A percentile compares a stretch with the other conserved stretches of the same genome.
These are phyloP conservation scores for Aspergillus versicolor DNA, from an alignment of 2,329 filamentous ascomycete species.

Conservation along the genomic window DNA sequence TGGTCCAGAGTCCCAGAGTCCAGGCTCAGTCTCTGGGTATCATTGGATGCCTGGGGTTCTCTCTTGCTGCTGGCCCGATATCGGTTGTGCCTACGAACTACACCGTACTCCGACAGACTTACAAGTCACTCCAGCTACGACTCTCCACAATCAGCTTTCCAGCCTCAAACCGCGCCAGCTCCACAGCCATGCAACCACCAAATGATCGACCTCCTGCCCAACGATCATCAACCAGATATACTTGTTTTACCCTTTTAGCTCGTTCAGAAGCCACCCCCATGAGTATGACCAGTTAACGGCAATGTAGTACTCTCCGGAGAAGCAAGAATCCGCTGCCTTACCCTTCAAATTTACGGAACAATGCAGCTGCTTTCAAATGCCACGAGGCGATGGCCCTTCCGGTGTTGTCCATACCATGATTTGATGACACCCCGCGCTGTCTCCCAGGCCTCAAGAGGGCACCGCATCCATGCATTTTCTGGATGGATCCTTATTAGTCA, in stretches of 20 bases:
- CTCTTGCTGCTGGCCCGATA: background rate
- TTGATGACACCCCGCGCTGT: background rate
- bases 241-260: background rate
- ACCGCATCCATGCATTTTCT: constrained; percentile 10
- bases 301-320: too few species aligned
- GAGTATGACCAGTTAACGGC: too few species aligned
- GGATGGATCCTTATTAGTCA: background rate
- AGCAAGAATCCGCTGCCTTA: too few species aligned
- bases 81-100: background rate
- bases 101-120: background rate
- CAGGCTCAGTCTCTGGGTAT: background rate
- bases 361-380: too few species aligned
- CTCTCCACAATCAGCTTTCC: too few species aligned
- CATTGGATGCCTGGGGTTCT: background rate
- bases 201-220: background rate
- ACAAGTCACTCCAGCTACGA: background rate
- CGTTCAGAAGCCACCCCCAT: background rate
- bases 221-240: constrained; percentile 1
- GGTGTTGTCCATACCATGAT: background rate
- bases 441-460: background rate
- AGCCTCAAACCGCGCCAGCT: too few species aligned
- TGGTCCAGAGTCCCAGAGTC: too few species aligned
- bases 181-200: too few species aligned
- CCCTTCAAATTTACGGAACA: too few species aligned
- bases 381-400: background rate